phyloP scores from a whole-genome alignment of 495 filamentous ascomycete species.

The Platismatia glauca region DNA sequence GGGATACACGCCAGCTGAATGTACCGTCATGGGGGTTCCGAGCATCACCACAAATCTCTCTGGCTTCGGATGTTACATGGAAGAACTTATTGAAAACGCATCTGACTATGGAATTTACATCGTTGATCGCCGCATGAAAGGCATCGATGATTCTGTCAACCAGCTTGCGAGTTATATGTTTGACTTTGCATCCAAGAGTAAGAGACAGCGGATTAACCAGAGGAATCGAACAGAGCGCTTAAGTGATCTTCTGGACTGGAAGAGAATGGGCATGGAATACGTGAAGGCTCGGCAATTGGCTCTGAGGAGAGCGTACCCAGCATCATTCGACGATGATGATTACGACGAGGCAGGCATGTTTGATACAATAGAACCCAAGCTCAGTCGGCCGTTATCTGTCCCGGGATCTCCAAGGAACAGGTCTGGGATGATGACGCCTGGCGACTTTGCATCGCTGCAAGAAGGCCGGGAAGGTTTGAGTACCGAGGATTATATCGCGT shows the following conservation, averaged over 20 bases:
- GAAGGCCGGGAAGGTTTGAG: slow-evolving; percentile 87
- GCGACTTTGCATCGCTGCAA: slow-evolving; percentile 92
- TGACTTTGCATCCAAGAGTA: slow-evolving; percentile 88
- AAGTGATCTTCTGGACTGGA: slow-evolving; percentile 95
- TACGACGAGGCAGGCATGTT: slow-evolving; percentile 79
- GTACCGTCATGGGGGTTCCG: slow-evolving; percentile 97
- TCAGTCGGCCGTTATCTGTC: slow-evolving; percentile 84
- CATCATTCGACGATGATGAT: slow-evolving; percentile 63
- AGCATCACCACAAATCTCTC: slow-evolving; percentile 98
- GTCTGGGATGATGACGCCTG: slow-evolving; percentile 96
- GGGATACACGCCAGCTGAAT: slow-evolving; percentile 97
- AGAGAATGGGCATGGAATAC: slow-evolving; percentile 98
- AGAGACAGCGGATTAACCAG: slow-evolving; percentile 95
- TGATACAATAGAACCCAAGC: slow-evolving; percentile 81
- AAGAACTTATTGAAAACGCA: slow-evolving; percentile 96
- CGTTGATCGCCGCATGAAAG: slow-evolving; percentile 90
- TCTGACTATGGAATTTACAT: slow-evolving; percentile 98
- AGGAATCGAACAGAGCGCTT: slow-evolving; percentile 94
- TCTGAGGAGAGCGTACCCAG: slow-evolving; percentile 82
- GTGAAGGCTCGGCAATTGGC: slow-evolving; percentile 94
- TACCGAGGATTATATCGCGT: slow-evolving; percentile 95
- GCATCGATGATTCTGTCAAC: slow-evolving; percentile 94
- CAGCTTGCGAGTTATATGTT: slow-evolving; percentile 89
- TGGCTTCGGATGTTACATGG: slow-evolving; percentile 98
- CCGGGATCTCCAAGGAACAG: slow-evolving; percentile 86